Percentiles rank a stretch among this genome's conserved stretches.
These are phyloP conservation scores for Pyrenophora seminiperda DNA, from an alignment of 2,329 filamentous ascomycete species.

Conservation along the genomic window DNA sequence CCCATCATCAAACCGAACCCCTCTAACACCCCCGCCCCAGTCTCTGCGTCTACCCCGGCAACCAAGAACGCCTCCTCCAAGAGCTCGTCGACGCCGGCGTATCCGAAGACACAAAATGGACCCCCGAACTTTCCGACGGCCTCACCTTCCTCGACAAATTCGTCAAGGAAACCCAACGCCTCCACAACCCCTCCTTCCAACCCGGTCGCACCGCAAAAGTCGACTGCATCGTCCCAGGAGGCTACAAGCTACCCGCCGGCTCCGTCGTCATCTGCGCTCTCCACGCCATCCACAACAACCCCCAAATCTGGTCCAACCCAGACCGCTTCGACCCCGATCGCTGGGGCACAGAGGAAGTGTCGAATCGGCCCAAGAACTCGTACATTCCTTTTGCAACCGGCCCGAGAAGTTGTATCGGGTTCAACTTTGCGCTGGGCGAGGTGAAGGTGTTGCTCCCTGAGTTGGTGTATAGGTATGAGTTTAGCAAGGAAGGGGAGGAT, in stretches of 20 bases:
- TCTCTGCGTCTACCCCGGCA: conserved; percentile 23
- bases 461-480: conserved; percentile 19
- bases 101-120: conserved; percentile 25
- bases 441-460: conserved; percentile 15
- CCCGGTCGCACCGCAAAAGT: conserved; percentile 62
- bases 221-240: conserved; percentile 64
- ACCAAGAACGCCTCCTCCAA: conserved; percentile 28
- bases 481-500: conserved; percentile 14
- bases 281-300: conserved; percentile 57
- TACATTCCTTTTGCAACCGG: conserved; percentile 23
- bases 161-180: conserved; percentile 31
- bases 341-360: conserved; percentile 61
- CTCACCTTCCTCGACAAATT: conserved; percentile 27
- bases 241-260: conserved; percentile 61
- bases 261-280: conserved; percentile 60
- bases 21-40: neutral
- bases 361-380: conserved; percentile 13
- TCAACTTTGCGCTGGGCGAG: conserved; percentile 20
- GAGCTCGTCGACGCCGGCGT: conserved; percentile 28
- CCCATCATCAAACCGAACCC: neutral
- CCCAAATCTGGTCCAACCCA: conserved; percentile 63
- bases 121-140: conserved; percentile 22
- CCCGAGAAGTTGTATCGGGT: conserved; percentile 18
- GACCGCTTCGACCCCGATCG: conserved; percentile 63
- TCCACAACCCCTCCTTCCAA: conserved; percentile 30